Evolutionary conservation across 495 filamentous ascomycete species (phyloP), one percentile per base, ranked within the genome.

Genomic region (Penicillium mononematosum): DNA sequence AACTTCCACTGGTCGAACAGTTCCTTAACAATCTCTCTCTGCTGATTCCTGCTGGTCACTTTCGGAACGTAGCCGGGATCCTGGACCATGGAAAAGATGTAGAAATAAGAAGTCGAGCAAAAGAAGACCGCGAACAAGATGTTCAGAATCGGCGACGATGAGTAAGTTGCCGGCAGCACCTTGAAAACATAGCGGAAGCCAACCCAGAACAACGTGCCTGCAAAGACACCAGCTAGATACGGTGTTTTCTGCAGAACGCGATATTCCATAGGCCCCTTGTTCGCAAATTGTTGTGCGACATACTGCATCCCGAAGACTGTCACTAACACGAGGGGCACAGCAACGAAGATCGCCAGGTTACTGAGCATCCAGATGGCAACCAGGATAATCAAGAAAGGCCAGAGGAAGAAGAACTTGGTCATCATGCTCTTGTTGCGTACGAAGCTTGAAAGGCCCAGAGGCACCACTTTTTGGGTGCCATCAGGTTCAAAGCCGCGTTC

Each of bases 61-160:
- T 96, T 98, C 0, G 95, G 94, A n/a, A 98, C 87, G 68, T 85
- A 97, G 11, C 94, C 94, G 0, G 94, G 95, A 65, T 98, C 93
- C 63, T 85, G 85, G 16, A 85, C 70, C 90, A 98, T 95, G 53
- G 88, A 86, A 50, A 84, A 78, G 59, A 85, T 75, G 68, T 97
- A 98, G 73, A 98, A 98, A 71, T 92, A 98, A 31, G 79, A 65
- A 8, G 87, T 92, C 29, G 90, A 65, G 45, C 71, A 72, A 61
- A 83, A 88, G 56, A 82, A 84, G 11, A 82, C 58, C 8, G 75
- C 74, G 63, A 97, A 98, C 2, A 82, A 60, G 22, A 96, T 69
- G 64, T 98, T 98, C 59, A 86, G 68, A 17, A 96, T 68, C 29
- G 84, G 86, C 62, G 83, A 80, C 10, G 74, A 72, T 32, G 76